Base-by-base conservation (phyloP, 2,329 filamentous ascomycete genomes). In the Aureobasidium sp. region DNA sequence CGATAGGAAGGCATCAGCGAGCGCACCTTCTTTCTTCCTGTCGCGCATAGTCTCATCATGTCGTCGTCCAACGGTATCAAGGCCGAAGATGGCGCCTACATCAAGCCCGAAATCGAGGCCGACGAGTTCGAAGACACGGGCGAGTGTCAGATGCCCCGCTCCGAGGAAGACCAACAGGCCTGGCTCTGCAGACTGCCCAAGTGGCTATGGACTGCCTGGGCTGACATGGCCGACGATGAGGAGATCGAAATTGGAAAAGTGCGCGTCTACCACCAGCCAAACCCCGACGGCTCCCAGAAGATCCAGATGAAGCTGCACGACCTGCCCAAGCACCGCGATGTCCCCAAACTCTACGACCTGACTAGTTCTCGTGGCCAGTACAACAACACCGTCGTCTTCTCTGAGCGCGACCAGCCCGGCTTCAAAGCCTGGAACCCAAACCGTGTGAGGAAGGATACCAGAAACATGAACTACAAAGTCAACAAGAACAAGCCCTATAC, bases 281-380 rank as follows among this genome's bases (percentile, higher is more conserved):
- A 52, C 10, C 23, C 41, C 12, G 67, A 66, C 66, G 59, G 58
- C 17, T 10, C 34, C 4, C 62, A 64, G 17, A 68, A 66, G 56
- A 62, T 68, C 52, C 69, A 87, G 72, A 88, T 96, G 71, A 82
- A 82, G 67, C 72, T 87, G 77, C 82, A 91, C 65, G 81, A 85
- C 57, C 79, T 87, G 56, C 79, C 83, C 8, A 81, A 85, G 65
- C 91, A 96, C 72, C 82, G 87, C 67, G 77, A 82, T 5, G 80
- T 97, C n/a, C 91, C 92, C 12, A 90, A 90, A 70, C 91, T 96
- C 70, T 99, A 97, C 76, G 84, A 90, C 67, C 78, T 97, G 63
- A 86, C 91, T 51, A 81, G 91, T 51, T 86, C 83, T 27, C 82
- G 85, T 44, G 73, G 79, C 46, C 76, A 83, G n/a, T 85, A 93